phyloP scores from a whole-genome alignment of 257 asterid species.

The Solanum chiquidenum region DNA sequence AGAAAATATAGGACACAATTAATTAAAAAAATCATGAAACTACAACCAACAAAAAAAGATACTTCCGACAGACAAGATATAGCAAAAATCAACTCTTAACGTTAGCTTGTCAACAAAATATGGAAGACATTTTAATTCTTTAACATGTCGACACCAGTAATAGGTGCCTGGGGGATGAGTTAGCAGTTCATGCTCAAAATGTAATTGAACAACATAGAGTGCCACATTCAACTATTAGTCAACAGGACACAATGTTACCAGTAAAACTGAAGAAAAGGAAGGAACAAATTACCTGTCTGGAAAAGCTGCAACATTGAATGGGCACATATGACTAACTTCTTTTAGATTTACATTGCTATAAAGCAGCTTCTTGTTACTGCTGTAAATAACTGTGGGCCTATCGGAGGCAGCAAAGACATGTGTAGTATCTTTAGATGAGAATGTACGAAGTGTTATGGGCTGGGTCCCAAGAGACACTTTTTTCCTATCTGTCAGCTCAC shows the following conservation, averaged over 20 bases:
- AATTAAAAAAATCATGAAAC: background rate
- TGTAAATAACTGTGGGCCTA: constrained; percentile 91
- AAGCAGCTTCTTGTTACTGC: constrained; percentile 94
- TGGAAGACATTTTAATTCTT: background rate
- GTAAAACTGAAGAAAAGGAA: constrained; percentile 1
- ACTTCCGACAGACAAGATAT: background rate
- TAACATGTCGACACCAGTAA: background rate
- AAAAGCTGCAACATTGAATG: constrained; percentile 95
- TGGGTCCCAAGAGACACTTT: constrained; percentile 97
- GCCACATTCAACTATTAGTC: background rate
- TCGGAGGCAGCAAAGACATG: constrained; percentile 99
- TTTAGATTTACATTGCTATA: constrained; percentile 94
- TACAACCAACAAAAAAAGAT: background rate
- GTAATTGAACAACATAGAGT: background rate
- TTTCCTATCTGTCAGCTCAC: constrained; percentile 88
- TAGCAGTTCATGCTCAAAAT: background rate
- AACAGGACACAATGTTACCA: background rate
- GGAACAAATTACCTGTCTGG: constrained; percentile 70
- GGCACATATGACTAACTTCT: constrained; percentile 97
- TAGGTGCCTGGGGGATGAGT: background rate
- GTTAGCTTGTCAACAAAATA: background rate
- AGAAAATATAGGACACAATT: background rate
- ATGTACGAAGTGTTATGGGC: constrained; percentile 88
- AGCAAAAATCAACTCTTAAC: background rate
- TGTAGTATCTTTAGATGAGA: constrained; percentile 86